A percentile compares a stretch with the other conserved stretches of the same genome.
Conservation (phyloP, 1,139 yeast species). For the Suhomyces bribrorum region DNA sequence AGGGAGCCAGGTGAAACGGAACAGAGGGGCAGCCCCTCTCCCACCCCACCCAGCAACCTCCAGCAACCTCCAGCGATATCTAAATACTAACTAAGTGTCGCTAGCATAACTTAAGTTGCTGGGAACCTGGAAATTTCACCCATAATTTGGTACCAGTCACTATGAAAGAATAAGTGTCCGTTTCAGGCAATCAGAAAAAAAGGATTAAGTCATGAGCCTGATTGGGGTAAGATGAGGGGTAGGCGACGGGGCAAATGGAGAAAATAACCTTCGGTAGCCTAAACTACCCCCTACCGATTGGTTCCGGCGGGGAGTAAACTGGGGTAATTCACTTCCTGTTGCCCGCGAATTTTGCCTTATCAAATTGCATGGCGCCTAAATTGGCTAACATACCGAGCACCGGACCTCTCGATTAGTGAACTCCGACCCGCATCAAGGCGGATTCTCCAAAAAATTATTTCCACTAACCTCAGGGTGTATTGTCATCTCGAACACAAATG, state of each 20-base stretch:
- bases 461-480: conserved; percentile 3
- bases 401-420: conserved; percentile 1
- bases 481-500: conserved; percentile 7
- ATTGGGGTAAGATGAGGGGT: too few species aligned
- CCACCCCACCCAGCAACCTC: conserved; percentile 1
- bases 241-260: too few species aligned
- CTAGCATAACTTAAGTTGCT: too few species aligned
- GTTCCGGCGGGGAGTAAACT: background rate
- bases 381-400: background rate
- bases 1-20: background rate
- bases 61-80: background rate
- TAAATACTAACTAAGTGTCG: too few species aligned
- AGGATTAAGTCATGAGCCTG: too few species aligned
- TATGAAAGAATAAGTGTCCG: too few species aligned
- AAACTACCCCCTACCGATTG: too few species aligned
- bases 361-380: background rate
- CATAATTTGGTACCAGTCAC: too few species aligned
- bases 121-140: too few species aligned
- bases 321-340: background rate
- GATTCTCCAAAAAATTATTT: conserved; percentile 1
- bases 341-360: background rate
- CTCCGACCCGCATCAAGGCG: conserved; percentile 3
- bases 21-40: too few species aligned
- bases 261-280: too few species aligned
- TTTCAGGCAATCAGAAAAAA: too few species aligned